Base-by-base conservation (phyloP, 2,329 filamentous ascomycete genomes). In the Stenocarpella maydis region DNA sequence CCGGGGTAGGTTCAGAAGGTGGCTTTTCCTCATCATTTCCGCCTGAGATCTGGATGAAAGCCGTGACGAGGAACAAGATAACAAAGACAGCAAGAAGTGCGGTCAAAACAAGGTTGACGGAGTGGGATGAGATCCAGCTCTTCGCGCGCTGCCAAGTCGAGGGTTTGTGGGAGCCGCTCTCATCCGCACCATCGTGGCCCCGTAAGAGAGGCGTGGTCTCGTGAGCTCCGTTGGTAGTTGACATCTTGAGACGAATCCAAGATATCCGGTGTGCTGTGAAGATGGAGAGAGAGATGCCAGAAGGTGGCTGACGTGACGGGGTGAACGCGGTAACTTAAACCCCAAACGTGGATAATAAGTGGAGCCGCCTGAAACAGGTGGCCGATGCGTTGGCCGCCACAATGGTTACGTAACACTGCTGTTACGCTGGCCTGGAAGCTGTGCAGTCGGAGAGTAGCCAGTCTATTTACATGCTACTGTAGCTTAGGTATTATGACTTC, bases 141-240 rank as follows among this genome's bases (percentile, higher is more conserved):
- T 43, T 63, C 7, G 58, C 28, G 43, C 67, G 53, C 8, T 55
- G 21, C 53, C 47, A 45, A 24, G n/a, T 55, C 14, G 69, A 69
- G 8, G 21, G 26, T 10, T 45, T 17, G 12, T 28, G 63, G 15
- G 55, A 7, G 6, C 31, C 26, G 24, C 52, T 39, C 24, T 63
- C 55, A 12, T 41, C 67, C 4, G 55, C 37, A 19, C 70, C 70
- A 12, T 71, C 64, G 14, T 67, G n/a, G 28, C 64, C 67, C 10
- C 65, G 43, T 54, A 71, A 58, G 15, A 71, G 67, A 69, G 70
- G 70, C 2, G 70, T 69, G 50, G 45, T 55, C 55, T 71, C 70
- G n/a, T 65, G 66, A 54, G 64, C 24, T 12, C 43, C 24, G n/a
- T 49, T 49, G 21, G 63, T 60, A 4, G 28, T 53, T 9, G 66